Conservation (phyloP, 2,329 filamentous ascomycete genomes). For the Magnaporthiopsis rhizophila region DNA sequence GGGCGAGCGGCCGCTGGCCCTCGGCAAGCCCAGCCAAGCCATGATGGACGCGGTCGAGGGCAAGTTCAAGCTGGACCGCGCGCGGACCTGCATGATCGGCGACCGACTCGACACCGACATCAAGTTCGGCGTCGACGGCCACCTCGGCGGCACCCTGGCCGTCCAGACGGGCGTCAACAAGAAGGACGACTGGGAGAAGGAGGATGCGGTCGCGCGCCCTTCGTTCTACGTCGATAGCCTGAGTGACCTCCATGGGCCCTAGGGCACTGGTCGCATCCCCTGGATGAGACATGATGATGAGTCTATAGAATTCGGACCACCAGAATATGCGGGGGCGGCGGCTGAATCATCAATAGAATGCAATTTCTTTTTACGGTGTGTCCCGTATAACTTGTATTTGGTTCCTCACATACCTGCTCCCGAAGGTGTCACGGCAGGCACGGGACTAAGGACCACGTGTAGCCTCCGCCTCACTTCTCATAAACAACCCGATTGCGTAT, state of each 20-base stretch:
- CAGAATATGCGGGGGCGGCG: no score
- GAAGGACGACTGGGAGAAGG: conserved; percentile 72
- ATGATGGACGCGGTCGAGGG: conserved; percentile 99
- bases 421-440: no score
- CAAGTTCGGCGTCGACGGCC: conserved; percentile 85
- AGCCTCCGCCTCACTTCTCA: no score
- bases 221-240: conserved; percentile 78
- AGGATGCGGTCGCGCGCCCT: conserved; percentile 62
- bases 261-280: not conserved
- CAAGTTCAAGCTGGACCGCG: conserved; percentile 82
- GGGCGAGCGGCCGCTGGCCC: conserved; percentile 59
- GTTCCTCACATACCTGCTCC: no score
- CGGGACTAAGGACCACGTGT: no score
- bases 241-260: conserved; percentile 53
- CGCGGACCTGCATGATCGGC: conserved; percentile 88
- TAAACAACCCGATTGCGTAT: no score
- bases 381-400: no score
- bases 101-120: conserved; percentile 95
- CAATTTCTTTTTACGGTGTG: no score
- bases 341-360: no score
- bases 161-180: conserved; percentile 86
- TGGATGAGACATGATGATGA: not conserved
- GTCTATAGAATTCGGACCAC: no score
- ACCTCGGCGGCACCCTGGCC: conserved; percentile 81
- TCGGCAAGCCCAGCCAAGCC: conserved; percentile 93